Conservation (phyloP, 495 filamentous ascomycete species). For the Aspergillus nidulans region DNA sequence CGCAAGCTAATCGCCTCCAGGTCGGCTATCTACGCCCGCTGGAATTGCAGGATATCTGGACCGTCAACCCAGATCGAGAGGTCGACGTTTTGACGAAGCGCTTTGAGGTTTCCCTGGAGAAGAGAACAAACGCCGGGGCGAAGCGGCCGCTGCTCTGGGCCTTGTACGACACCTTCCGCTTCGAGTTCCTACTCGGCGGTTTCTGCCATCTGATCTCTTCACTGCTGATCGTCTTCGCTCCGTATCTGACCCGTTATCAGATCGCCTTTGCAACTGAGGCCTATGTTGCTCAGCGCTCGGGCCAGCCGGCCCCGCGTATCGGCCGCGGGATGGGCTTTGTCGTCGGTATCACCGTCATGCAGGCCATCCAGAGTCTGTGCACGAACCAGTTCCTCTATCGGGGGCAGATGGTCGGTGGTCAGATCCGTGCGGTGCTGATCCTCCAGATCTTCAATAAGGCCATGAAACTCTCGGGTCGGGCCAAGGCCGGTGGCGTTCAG, state of each 20-base stretch:
- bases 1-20: neutral
- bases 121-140: constrained; percentile 58
- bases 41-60: constrained; percentile 81
- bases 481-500: constrained; percentile 61
- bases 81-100: constrained; percentile 61
- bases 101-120: constrained; percentile 62
- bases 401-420: constrained; percentile 75
- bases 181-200: constrained; percentile 81
- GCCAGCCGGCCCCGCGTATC: constrained; percentile 53
- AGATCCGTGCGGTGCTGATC: constrained; percentile 69
- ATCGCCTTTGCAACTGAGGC: constrained; percentile 78
- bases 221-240: constrained; percentile 67
- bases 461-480: constrained; percentile 74
- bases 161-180: constrained; percentile 80
- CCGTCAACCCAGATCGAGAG: constrained; percentile 74
- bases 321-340: constrained; percentile 68
- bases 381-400: constrained; percentile 80
- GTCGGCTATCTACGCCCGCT: constrained; percentile 77
- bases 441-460: constrained; percentile 75
- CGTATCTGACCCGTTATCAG: constrained; percentile 68
- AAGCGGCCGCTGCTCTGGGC: constrained; percentile 75
- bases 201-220: constrained; percentile 68
- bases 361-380: constrained; percentile 64
- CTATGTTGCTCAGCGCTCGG: constrained; percentile 52
- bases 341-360: constrained; percentile 72